Base-by-base conservation (phyloP, 2,329 filamentous ascomycete genomes). In the Rhynchosporium graminicola region DNA sequence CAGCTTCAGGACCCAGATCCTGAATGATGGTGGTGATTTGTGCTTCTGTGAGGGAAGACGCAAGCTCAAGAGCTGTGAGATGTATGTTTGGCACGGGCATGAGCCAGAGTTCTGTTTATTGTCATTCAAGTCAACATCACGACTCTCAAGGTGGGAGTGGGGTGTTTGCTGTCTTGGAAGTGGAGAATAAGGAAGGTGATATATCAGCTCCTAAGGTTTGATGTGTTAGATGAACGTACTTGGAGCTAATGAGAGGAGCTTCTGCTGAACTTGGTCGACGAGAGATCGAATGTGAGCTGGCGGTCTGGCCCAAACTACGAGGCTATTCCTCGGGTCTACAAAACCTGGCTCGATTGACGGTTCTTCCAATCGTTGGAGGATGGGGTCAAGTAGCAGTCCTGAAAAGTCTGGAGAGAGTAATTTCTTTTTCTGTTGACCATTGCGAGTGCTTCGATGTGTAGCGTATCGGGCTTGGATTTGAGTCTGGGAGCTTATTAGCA, bases 301-400 rank as follows among this genome's bases (percentile, higher is more conserved):
- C 15, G 94, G 94, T 6, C 93, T 82, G 3, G 90, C 91, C 92
- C 92, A 97, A 72, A 97, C 87, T 0, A 92, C 90, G 10, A 97
- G 80, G 73, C 93, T 96, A 71, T 97, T 83, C 46, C 94, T 82
- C 47, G 85, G 83, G 73, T 98, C 94, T 57, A 80, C 75, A 73
- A 89, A 96, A 0, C 84, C 85, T 0, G 87, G 87, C 66, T 91
- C 82, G 42, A 88, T 77, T 0, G 81, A 76, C 0, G 83, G 83
- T 48, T 87, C 81, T 68, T 88, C 83, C 38, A 97, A 78, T 60
- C 87, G 87, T 56, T 87, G 78, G 0, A 97, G 82, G 60, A 91
- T 87, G 1, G 87, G 85, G 72, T 98, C 94, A 57, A 94, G 82
- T 55, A 85, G 84, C 70, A 96, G 83, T 62, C 89, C 89, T 1